Evolutionary conservation across 768 basidiomycete species (phyloP), one percentile per base, ranked within the genome.

Genomic region (Suillus clintonianus): DNA sequence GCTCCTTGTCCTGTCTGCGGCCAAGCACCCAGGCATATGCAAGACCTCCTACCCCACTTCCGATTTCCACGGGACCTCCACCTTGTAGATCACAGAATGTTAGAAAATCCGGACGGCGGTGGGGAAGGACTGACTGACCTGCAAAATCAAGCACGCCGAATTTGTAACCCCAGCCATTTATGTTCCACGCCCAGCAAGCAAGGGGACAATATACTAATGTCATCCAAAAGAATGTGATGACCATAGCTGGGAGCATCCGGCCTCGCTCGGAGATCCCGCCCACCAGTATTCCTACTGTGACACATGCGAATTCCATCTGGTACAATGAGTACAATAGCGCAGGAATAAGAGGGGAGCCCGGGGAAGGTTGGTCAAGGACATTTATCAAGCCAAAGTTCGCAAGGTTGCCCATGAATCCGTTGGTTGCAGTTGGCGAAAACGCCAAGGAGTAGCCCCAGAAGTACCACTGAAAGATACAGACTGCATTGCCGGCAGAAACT

Each of bases 71-170:
- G 14, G 94, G 94, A 13, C 91, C 91, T 19, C 93, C 93, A 55
- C 91, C 91, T 90, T 65, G 36, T 53, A 59, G 42, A 41, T 32
- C 34, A n/a, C 19, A 42, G 22, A 37, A 37, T 17, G 54, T 68
- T 9, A 64, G 22, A 14, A 62, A 60, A 53, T 45, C 13, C 54
- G 58, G 36, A 19, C 24, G 3, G 39, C 42, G 13, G 43, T 30
- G 43, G 24, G 55, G 45, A 41, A 65, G 59, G 54, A 70, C 15
- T 0, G 30, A 63, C 36, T 34, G 45, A 24, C 93, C 94, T 61
- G 95, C 94, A 72, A 91, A 97, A 74, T 97, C 94, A 53, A 93
- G 81, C 30, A 91, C 90, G n/a, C 95, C 95, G 85, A 87, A 91
- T 68, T 85, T 86, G 75, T 87, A 89, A 10, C 84, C 89, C 95